These are phyloP conservation scores for Plasmodium inui DNA, from an alignment of 169 alveolate species.

Conservation along the genomic window DNA sequence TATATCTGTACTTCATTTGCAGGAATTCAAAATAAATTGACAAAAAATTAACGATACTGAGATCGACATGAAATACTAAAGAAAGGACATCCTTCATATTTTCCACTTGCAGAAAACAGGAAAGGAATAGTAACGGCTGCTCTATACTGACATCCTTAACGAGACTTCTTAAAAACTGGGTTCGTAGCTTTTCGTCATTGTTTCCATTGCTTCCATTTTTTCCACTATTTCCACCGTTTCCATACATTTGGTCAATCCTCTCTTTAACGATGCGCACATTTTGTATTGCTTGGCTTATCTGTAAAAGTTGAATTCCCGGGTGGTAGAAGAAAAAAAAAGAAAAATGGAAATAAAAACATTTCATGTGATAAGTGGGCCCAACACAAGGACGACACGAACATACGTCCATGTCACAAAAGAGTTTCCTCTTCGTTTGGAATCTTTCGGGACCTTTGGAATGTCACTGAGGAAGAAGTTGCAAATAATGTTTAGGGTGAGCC, in stretches of 20 bases:
- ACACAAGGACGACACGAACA: not conserved
- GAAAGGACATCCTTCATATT: conserved; percentile 14
- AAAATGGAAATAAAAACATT: not conserved
- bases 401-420: not conserved
- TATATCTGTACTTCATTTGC: conserved; percentile 9
- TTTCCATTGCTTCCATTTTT: not conserved
- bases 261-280: conserved; percentile 8
- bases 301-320: not conserved
- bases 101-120: conserved; percentile 23
- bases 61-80: conserved; percentile 4
- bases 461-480: conserved; percentile 38
- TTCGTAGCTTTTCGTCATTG: not conserved
- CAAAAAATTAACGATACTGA: conserved; percentile 1
- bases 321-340: not conserved
- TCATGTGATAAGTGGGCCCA: not conserved
- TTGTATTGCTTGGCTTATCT: conserved; percentile 29
- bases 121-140: conserved; percentile 7
- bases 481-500: conserved; percentile 21
- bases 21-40: conserved; percentile 10
- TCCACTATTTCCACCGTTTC: not conserved
- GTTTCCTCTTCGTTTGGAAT: not conserved
- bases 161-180: not conserved
- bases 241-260: not conserved
- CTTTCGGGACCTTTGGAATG: conserved; percentile 29
- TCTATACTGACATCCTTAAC: not conserved